Evolutionary conservation across 2,329 filamentous ascomycete species (phyloP), one percentile per base, ranked within the genome.

Genomic region (Zymoseptoria brevis): DNA sequence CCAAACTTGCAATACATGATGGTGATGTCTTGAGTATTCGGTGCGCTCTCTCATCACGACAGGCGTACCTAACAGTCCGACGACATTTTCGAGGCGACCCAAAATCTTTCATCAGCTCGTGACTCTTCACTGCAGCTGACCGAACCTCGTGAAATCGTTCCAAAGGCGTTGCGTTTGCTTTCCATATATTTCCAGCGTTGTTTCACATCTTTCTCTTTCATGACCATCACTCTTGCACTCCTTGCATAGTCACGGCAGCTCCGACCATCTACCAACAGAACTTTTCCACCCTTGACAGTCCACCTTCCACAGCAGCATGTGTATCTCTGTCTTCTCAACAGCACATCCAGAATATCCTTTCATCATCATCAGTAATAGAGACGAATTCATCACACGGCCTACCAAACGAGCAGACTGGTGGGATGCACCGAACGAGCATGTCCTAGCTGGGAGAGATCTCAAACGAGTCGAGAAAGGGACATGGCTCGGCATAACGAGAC

Each of bases 401-500:
- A 87, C 84, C 21, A 79, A 81, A 30, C 73, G 74, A 35, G 83
- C 81, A 60, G 73, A 76, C 65, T 87, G 82, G 82, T 87, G 84
- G 84, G 77, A 80, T 50, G 66, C 74, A 11, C 82, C 83, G 3
- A 71, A 82, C 65, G 66, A 72, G 16, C 75, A 85, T 62, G 79
- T 87, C 57, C 75, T 87, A 6, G 83, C 82, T 29, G 83, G 83
- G 21, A 82, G 83, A 51, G 84, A 87, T 68, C 76, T 86, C 9
- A 81, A 84, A 53, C 81, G 84, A 24, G 70, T 78, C 13, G 80
- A 77, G 48, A 81, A 83, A 57, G 84, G 84, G 21, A 87, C 84
- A 60, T 87, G 84, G 84, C 79, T 87, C 53, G 84, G 83, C 19
- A 76, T 87, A 58, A 86, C 83, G 8, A 78, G 75, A 30, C 77